Conservation (phyloP, 192 early-diverging fungal genomes). For the Coemansia sp. region DNA sequence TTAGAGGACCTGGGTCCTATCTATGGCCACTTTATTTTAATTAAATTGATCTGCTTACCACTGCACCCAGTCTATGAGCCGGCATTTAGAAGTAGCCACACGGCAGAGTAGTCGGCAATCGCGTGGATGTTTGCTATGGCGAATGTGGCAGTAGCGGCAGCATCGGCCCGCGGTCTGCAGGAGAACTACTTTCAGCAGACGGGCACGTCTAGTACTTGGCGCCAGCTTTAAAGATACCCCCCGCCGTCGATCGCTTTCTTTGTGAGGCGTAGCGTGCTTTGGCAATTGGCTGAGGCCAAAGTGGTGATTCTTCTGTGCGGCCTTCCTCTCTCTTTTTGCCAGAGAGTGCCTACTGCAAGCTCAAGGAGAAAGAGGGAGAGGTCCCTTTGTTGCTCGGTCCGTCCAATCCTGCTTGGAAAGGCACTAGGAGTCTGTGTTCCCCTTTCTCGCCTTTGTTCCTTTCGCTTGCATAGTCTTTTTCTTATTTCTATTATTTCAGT, state of each 20-base stretch:
- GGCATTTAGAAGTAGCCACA: background rate
- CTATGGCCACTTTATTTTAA: background rate
- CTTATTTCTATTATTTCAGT: conserved; percentile 1
- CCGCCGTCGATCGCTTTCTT: conserved; percentile 15
- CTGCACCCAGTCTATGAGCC: background rate
- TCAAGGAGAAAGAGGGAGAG: conserved; percentile 3
- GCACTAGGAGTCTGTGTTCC: background rate
- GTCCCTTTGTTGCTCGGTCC: background rate
- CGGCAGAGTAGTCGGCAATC: background rate
- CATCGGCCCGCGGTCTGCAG: background rate
- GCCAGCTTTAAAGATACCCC: background rate
- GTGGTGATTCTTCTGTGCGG: background rate
- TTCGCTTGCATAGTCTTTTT: background rate
- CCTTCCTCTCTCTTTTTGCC: background rate
- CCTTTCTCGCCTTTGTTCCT: conserved; percentile 6
- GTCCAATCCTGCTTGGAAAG: background rate
- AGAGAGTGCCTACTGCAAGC: background rate
- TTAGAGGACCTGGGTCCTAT: conserved; percentile 3
- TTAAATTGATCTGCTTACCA: background rate
- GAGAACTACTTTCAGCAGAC: background rate
- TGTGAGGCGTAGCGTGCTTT: conserved; percentile 2
- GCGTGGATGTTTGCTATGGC: background rate
- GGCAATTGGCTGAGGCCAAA: conserved; percentile 5
- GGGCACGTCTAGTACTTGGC: background rate
- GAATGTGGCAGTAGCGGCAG: background rate